Percentiles rank a stretch among this genome's conserved stretches.
Evolutionary conservation across 352 stramenopile species (phyloP).

Genomic region (Phytophthora citricola): DNA sequence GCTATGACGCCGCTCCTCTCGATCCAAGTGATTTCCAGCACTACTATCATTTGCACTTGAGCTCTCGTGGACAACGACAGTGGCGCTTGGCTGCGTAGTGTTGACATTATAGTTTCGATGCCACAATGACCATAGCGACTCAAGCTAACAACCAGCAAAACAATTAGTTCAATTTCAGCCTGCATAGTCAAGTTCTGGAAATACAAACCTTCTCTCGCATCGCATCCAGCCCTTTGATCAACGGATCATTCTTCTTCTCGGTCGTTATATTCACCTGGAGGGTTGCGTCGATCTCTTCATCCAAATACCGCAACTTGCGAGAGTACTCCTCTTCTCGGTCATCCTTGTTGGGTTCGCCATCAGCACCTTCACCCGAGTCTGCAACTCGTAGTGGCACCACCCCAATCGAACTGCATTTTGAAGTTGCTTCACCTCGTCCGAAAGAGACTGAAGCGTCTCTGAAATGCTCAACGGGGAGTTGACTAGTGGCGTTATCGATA

Average conservation of each 20-base stretch:
- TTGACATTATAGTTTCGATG: conserved; percentile 66
- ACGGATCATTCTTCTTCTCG: conserved; percentile 80
- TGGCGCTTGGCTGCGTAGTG: conserved; percentile 12
- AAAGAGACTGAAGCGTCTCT: conserved; percentile 61
- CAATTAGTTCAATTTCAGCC: conserved; percentile 3
- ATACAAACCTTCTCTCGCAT: conserved; percentile 70
- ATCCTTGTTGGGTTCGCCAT: conserved; percentile 31
- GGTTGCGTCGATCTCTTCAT: conserved; percentile 74
- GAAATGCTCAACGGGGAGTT: conserved; percentile 65
- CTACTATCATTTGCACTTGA: conserved; percentile 1
- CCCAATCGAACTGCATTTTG: conserved; percentile 54
- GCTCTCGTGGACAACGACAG: not conserved
- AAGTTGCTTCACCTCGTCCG: conserved; percentile 66
- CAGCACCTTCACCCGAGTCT: conserved; percentile 17
- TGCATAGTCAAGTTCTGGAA: not conserved
- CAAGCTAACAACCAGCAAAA: conserved; percentile 35
- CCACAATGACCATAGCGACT: conserved; percentile 70
- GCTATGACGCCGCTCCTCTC: conserved; percentile 20
- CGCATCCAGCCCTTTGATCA: conserved; percentile 69
- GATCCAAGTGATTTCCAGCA: conserved; percentile 10
- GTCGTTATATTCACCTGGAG: conserved; percentile 71
- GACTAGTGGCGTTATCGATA: conserved; percentile 66
- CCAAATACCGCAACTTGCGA: conserved; percentile 65
- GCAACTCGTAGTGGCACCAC: conserved; percentile 42
- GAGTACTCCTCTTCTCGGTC: conserved; percentile 58